A percentile compares a stretch with the other conserved stretches of the same genome.
Evolutionary conservation across 2,329 filamentous ascomycete species (phyloP).

Genomic region (Trichophyton schoenleinii): DNA sequence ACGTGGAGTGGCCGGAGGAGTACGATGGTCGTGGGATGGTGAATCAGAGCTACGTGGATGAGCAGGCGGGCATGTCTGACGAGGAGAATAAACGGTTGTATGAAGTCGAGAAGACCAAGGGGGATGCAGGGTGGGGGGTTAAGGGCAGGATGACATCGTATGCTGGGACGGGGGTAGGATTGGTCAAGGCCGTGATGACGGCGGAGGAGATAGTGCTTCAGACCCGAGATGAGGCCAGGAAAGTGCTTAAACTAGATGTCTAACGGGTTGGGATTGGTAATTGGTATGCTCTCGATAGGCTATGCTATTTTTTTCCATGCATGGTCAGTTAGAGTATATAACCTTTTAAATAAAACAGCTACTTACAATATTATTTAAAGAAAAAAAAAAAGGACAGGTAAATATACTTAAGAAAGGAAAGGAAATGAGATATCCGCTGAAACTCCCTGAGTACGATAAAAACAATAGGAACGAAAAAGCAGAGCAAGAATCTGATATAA

Average conservation of each 20-base stretch:
- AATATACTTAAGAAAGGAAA: too few species aligned
- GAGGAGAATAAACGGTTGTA: slow-evolving; percentile 34
- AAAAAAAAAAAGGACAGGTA: too few species aligned
- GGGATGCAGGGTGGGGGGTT: slow-evolving; percentile 42
- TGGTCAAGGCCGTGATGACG: slow-evolving; percentile 39
- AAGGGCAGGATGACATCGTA: slow-evolving; percentile 48
- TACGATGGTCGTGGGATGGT: slow-evolving; percentile 49
- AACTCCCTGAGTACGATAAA: too few species aligned
- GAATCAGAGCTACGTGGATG: slow-evolving; percentile 42
- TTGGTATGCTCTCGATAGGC: too few species aligned
- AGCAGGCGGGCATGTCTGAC: slow-evolving; percentile 26
- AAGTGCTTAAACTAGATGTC: background rate
- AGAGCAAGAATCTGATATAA: background rate
- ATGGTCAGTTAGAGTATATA: too few species aligned
- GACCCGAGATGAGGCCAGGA: slow-evolving; percentile 26
- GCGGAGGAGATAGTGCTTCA: slow-evolving; percentile 43
- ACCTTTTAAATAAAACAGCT: too few species aligned
- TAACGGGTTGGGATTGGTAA: too few species aligned
- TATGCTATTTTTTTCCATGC: too few species aligned
- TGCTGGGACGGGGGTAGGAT: slow-evolving; percentile 49
- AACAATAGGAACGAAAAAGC: too few species aligned
- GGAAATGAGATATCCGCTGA: too few species aligned
- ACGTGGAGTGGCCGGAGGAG: slow-evolving; percentile 43
- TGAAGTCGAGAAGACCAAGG: slow-evolving; percentile 37
- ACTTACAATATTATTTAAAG: too few species aligned